Base-by-base conservation (phyloP, 2,329 filamentous ascomycete genomes). In the Laburnicola sp. region DNA sequence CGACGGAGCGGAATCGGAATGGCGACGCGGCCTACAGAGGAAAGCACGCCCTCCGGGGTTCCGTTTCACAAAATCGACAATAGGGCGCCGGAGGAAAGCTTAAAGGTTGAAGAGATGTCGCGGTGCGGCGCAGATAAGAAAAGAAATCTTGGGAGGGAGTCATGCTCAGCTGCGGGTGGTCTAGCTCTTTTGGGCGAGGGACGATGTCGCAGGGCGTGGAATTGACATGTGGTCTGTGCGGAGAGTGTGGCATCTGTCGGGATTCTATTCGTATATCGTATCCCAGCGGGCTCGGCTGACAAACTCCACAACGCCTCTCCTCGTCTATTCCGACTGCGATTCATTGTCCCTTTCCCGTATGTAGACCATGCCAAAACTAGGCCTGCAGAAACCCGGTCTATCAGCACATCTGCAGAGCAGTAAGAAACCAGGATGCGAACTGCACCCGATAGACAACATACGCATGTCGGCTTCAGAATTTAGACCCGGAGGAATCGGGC, bases 231-330 rank as follows among this genome's bases (percentile, higher is more conserved):
- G 34, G 43, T 37, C 43, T 22, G 42, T 45, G 43, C 43, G 34
- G 22, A 28, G 38, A 16, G 22, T 6, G 23, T 16, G 16, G 16
- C 16, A 16, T 16, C 16, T 16, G 16, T 16, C 16, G 16, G 16
- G 16, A 16, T 16, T 16, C 16, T 16, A 16, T 16, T 16, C 16
- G 16, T 16, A 16, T 16, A 49, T 34, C 45, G 47, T 30, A 39
- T 28, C 46, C 23, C 45, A 31, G 16, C 9, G n/a, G 3, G 23
- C 26, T 39, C 48, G 48, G 59, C 61, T 62, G 59, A 62, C 56
- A 56, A 59, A 60, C 57, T 45, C 56, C 58, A 56, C 56, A 48
- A 46, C 37, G 26, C 32, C 45, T 22, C 31, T 49, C 37, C 38
- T 48, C 39, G 39, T 45, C 47, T 52, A 50, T 38, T 32, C 32